Base-by-base conservation (phyloP, 805 yeast species). In the Ogataea siamensis region DNA sequence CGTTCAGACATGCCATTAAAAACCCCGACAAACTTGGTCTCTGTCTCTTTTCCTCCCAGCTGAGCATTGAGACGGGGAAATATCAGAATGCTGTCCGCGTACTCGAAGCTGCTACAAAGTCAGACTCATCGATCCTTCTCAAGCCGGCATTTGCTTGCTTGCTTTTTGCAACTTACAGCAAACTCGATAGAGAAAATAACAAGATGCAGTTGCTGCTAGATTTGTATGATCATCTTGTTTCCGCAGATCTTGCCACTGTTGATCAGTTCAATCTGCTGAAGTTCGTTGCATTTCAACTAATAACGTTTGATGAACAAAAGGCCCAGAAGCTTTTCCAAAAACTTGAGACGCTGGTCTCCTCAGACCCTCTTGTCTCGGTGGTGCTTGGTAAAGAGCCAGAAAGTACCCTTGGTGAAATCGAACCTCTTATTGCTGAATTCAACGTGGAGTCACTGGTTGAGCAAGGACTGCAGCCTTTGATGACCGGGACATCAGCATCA, bases 81-180 rank as follows among this genome's bases (percentile, higher is more conserved):
- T 45, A 44, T 11, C 63, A 64, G 33, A 57, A 61, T 29, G 66
- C 73, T 1, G 54, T 58, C 9, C 29, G 51, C 7, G 40, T 66
- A 6, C 54, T 74, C 31, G 74, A 73, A 49, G 49, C 54, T 18
- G 40, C 64, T 4, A 19, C 54, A 8, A 36, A 40, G 2, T 13
- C 32, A 2, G 34, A 42, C 13, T 22, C 44, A 10, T 11, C 32
- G 13, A 43, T 32, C 8, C 34, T 49, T 17, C 28, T 54, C 4
- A 40, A 50, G 4, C 81, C 85, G 3, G 74, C 76, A 4, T 54
- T 82, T 30, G 63, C 73, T 26, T 75, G 78, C 18, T 59, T 71
- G 5, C 57, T 79, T 19, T 63, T 73, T 7, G 64, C 74, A 10
- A 51, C 80, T 5, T 76, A 73, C 54, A 81, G 75, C 45, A 43